Conservation (phyloP, 352 stramenopile species). For the Phytophthora pistaciae region DNA sequence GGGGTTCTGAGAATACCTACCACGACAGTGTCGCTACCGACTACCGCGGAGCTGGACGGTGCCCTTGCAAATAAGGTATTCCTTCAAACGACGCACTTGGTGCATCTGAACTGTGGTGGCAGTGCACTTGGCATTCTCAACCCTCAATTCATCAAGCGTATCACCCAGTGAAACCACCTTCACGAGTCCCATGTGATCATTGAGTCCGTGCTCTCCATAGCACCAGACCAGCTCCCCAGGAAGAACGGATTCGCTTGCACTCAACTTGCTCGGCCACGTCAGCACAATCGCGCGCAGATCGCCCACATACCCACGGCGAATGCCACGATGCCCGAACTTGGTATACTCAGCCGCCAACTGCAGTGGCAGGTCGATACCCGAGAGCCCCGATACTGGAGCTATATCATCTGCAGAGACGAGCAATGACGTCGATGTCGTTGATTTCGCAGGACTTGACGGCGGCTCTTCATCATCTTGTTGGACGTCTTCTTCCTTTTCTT, state of each 20-base stretch:
- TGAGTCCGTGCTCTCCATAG: constrained; percentile 23
- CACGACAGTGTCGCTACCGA: constrained; percentile 6
- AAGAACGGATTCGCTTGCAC: constrained; percentile 27
- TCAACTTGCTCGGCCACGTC: constrained; percentile 49
- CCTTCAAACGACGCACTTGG: constrained; percentile 43
- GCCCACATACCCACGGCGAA: constrained; percentile 47
- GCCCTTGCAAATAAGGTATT: constrained; percentile 53
- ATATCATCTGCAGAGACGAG: constrained; percentile 40
- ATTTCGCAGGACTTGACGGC: background rate
- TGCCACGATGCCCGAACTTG: constrained; percentile 47
- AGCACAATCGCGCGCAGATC: constrained; percentile 48
- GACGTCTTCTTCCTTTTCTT: constrained; percentile 14
- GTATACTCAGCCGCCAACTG: constrained; percentile 55
- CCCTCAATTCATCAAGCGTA: constrained; percentile 29
- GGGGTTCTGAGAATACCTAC: constrained; percentile 17
- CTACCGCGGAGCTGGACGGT: constrained; percentile 31
- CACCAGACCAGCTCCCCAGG: constrained; percentile 54
- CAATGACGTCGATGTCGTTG: constrained; percentile 14
- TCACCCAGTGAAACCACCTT: constrained; percentile 38
- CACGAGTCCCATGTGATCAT: constrained; percentile 9
- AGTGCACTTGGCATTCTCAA: constrained; percentile 33
- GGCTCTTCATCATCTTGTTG: background rate
- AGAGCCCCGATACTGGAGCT: constrained; percentile 45
- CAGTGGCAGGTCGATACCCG: constrained; percentile 49
- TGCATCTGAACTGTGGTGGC: constrained; percentile 21